These are phyloP conservation scores for Cladosporium austrohemisphaericum DNA, from an alignment of 2,329 filamentous ascomycete species.

Conservation along the genomic window DNA sequence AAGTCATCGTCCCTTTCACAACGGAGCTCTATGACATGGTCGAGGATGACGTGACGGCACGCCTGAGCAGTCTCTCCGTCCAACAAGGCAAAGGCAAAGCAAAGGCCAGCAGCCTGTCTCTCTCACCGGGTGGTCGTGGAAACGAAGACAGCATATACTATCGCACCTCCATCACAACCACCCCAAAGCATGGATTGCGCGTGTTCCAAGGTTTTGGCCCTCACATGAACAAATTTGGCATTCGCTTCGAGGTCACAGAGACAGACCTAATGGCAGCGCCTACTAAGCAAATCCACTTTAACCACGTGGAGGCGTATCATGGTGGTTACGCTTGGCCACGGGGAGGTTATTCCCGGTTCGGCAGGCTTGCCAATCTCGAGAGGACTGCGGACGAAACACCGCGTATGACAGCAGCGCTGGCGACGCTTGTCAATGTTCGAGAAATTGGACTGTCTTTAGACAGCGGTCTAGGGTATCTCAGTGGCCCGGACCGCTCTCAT, in stretches of 20 bases:
- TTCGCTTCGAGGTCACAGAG: conserved; percentile 66
- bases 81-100: conserved; percentile 35
- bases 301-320: conserved; percentile 57
- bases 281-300: conserved; percentile 50
- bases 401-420: conserved; percentile 59
- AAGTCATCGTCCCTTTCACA: conserved; percentile 63
- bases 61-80: too few relatives aligned
- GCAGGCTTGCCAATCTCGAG: conserved; percentile 58
- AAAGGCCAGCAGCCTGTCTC: background rate
- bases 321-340: conserved; percentile 64
- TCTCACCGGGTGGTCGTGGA: too few relatives aligned
- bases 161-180: conserved; percentile 37
- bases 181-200: conserved; percentile 50
- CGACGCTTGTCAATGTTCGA: conserved; percentile 51
- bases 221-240: conserved; percentile 60
- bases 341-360: conserved; percentile 56
- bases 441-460: conserved; percentile 67
- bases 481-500: conserved; percentile 56
- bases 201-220: conserved; percentile 60
- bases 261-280: conserved; percentile 48
- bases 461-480: conserved; percentile 64
- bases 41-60: conserved; percentile 32
- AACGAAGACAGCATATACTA: conserved; percentile 32
- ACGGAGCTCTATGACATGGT: conserved; percentile 59
- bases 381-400: conserved; percentile 60